Conservation (phyloP, 352 stramenopile genomes). For the Blastocystis hominis region DNA sequence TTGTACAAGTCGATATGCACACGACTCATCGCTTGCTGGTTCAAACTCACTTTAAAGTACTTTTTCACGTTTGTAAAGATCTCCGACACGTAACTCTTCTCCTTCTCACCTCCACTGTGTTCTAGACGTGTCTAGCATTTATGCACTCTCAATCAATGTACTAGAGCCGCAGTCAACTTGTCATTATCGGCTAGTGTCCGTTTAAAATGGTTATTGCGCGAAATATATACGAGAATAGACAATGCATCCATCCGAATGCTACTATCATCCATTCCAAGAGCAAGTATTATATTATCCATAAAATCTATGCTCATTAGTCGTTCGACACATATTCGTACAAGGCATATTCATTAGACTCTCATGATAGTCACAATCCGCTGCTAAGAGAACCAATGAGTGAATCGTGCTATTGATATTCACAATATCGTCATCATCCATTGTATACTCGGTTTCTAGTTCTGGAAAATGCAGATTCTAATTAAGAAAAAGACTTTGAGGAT, state of each 20-base stretch:
- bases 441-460: not conserved
- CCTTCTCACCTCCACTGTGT: not conserved
- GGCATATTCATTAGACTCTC: conserved; percentile 15
- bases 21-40: not conserved
- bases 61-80: not conserved
- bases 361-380: conserved; percentile 25
- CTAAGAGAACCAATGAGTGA: not conserved
- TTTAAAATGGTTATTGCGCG: not conserved
- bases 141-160: not conserved
- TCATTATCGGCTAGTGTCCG: not conserved
- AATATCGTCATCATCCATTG: conserved; percentile 20
- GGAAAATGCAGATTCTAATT: too few species aligned
- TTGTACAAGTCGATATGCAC: conserved; percentile 1
- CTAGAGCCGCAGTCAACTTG: not conserved
- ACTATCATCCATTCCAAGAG: not conserved
- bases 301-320: not conserved
- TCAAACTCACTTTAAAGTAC: not conserved
- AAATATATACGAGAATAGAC: not conserved
- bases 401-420: not conserved
- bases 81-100: not conserved
- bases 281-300: conserved; percentile 40
- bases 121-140: not conserved
- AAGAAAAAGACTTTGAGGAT: too few species aligned
- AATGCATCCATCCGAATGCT: not conserved
- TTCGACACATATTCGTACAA: not conserved